These are phyloP conservation scores for Citrus australasica DNA, from an alignment of 345 rosid genomes.

Conservation along the genomic window DNA sequence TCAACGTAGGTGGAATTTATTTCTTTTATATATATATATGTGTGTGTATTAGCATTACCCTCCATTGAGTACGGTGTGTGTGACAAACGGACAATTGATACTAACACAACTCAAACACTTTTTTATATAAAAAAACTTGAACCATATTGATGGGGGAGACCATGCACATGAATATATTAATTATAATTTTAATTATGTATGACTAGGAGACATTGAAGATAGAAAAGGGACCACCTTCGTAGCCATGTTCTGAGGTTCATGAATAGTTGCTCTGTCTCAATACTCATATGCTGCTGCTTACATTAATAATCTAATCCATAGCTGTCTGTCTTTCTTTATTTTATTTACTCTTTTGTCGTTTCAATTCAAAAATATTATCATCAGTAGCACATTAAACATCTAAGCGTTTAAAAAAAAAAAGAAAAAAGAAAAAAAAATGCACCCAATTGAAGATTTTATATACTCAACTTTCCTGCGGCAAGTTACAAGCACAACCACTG, in stretches of 20 bases:
- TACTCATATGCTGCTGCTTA: not conserved
- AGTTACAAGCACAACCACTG: not conserved
- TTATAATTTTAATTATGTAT: not conserved
- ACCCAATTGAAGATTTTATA: not conserved
- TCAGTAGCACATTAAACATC: not conserved
- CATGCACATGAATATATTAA: not conserved
- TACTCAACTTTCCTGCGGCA: not conserved
- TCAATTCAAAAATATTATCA: not conserved
- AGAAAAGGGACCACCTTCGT: slow-evolving; percentile 18
- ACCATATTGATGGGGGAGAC: not conserved
- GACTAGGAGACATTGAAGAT: slow-evolving; percentile 8
- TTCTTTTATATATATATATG: too few species aligned
- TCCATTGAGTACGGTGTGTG: too few species aligned
- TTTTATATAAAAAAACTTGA: not conserved
- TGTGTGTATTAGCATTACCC: too few species aligned
- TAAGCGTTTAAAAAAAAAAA: too few species aligned
- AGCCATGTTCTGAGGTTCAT: slow-evolving; percentile 22
- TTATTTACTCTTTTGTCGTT: not conserved
- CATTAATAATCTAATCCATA: not conserved
- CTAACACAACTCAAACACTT: too few species aligned
- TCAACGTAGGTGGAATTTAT: too few species aligned
- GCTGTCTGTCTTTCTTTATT: not conserved
- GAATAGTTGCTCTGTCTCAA: slow-evolving; percentile 1
- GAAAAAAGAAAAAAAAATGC: too few species aligned
- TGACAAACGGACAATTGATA: too few species aligned